These are phyloP conservation scores for Aspergillus sp. DNA, from an alignment of 2,329 filamentous ascomycete species.

Conservation along the genomic window DNA sequence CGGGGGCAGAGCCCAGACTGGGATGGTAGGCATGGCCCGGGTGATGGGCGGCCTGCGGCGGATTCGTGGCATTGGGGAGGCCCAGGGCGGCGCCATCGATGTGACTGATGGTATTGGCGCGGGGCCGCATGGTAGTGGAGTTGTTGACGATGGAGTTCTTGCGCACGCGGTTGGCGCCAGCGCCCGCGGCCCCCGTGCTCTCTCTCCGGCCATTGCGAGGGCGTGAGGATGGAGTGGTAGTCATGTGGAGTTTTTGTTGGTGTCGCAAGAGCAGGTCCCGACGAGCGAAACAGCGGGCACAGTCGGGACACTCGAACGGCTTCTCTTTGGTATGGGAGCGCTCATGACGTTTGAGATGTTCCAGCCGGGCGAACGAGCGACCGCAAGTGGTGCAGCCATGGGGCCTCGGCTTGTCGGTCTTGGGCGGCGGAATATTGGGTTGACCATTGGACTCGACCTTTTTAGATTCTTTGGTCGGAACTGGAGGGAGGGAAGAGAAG, in stretches of 20 bases:
- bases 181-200: slow-evolving; percentile 71
- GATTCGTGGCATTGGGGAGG: slow-evolving; percentile 45
- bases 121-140: slow-evolving; percentile 68
- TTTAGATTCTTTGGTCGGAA: slow-evolving; percentile 28
- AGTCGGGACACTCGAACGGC: slow-evolving; percentile 95
- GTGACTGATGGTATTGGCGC: slow-evolving; percentile 95
- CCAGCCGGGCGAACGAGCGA: slow-evolving; percentile 88
- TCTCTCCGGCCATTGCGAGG: slow-evolving; percentile 81
- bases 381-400: slow-evolving; percentile 90
- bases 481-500: slow-evolving; percentile 13
- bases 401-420: slow-evolving; percentile 95
- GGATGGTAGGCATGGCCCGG: slow-evolving; percentile 65
- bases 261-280: slow-evolving; percentile 88
- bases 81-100: slow-evolving; percentile 75
- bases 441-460: slow-evolving; percentile 28
- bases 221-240: slow-evolving; percentile 79
- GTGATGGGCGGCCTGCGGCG: slow-evolving; percentile 13
- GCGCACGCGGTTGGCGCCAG: slow-evolving; percentile 70
- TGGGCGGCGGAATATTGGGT: slow-evolving; percentile 64
- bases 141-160: slow-evolving; percentile 82
- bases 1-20: slow-evolving; percentile 66
- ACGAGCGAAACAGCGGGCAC: slow-evolving; percentile 88
- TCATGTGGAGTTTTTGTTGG: slow-evolving; percentile 97
- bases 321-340: slow-evolving; percentile 99
- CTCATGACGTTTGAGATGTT: slow-evolving; percentile 96